Base-by-base conservation (phyloP, 2,329 filamentous ascomycete genomes). In the Pseudopithomyces maydicus region DNA sequence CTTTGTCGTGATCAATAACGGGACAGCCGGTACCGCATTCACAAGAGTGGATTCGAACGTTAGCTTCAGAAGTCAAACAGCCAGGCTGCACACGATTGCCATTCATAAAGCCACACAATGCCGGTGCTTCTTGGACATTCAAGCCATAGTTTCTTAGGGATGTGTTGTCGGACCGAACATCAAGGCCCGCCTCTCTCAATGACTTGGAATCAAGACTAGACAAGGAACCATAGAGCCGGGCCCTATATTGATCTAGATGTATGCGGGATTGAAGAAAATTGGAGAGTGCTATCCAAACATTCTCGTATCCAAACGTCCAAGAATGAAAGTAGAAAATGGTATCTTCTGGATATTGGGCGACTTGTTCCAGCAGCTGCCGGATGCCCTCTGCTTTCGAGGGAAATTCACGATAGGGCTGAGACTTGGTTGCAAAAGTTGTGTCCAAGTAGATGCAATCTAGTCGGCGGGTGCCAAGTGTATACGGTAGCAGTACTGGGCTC, bases 281-380 rank as follows among this genome's bases (percentile, higher is more conserved):
- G 0, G 92, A 88, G 0, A 98, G 77, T 0, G 91, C 89, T 56
- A 92, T 80, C 92, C 92, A 97, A 0, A 97, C 92, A 51, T 96
- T 90, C 72, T 98, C 93, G 61, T 97, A 97, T 0, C 90, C 91
- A 70, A 95, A 95, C 0, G 94, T 97, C 92, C 93, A 97, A 0
- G 92, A 86, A 55, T 92, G 86, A 44, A 98, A 83, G 72, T 96
- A 90, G 67, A 97, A 97, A 0, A 89, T 74, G 0, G 92, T 96
- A 38, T 91, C 85, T 1, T 79, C 59, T 0, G 92, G 89, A 71
- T 94, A 96, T 22, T 78, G 70, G 0, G 78, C 74, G 0, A 97
- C 82, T 63, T 92, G 89, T 4, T 79, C 77, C 1, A 97, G 68
- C 0, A 97, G 81, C 68, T 97, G 90, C 1, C 78, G 78, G 11